Conservation (phyloP, 768 basidiomycete genomes). For the Russula brevipes region DNA sequence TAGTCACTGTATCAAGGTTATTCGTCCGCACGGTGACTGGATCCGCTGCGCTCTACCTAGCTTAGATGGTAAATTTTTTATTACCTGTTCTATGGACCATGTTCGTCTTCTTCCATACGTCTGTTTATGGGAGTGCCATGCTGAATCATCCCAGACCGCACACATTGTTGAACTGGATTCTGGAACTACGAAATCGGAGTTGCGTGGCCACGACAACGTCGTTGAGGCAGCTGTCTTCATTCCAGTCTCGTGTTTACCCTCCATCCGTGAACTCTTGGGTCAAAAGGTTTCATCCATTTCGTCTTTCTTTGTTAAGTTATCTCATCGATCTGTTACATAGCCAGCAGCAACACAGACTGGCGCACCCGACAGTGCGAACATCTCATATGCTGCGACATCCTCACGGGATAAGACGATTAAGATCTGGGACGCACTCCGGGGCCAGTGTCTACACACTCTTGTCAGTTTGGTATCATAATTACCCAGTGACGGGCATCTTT, state of each 20-base stretch:
- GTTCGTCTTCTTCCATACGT: constrained; percentile 32
- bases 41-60: constrained; percentile 37
- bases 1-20: constrained; percentile 49
- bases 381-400: constrained; percentile 45
- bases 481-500: not conserved
- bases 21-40: constrained; percentile 51
- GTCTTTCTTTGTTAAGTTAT: not conserved
- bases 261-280: constrained; percentile 46
- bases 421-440: constrained; percentile 47
- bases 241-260: constrained; percentile 38
- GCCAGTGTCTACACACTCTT: constrained; percentile 48
- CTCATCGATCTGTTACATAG: constrained; percentile 17
- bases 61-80: constrained; percentile 42
- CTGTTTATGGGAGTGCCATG: not conserved
- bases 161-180: constrained; percentile 45
- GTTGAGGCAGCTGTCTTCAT: constrained; percentile 50
- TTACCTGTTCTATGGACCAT: constrained; percentile 52
- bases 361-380: constrained; percentile 33
- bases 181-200: constrained; percentile 47
- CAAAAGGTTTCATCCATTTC: constrained; percentile 35
- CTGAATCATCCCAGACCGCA: constrained; percentile 39
- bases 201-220: constrained; percentile 53
- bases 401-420: constrained; percentile 52
- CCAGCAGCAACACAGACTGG: constrained; percentile 28
- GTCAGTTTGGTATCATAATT: constrained; percentile 28